phyloP scores from a whole-genome alignment of 192 early-diverging fungal genomes.

The Mortierella antarctica region DNA sequence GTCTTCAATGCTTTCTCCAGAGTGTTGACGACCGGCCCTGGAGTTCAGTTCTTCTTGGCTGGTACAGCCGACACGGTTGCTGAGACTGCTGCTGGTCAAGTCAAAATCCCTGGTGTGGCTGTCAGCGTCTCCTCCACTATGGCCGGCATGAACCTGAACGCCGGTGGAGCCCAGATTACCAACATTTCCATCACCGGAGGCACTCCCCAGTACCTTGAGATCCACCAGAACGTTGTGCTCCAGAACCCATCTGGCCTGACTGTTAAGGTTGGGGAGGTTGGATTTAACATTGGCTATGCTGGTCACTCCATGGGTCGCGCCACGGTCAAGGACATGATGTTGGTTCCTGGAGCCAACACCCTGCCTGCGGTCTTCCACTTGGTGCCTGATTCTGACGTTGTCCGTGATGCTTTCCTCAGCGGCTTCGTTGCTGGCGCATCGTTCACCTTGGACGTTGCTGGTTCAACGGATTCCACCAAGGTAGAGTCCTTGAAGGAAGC shows the following conservation, averaged over 20 bases:
- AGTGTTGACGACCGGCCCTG: slow-evolving; percentile 56
- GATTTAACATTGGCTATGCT: slow-evolving; percentile 54
- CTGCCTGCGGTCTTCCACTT: slow-evolving; percentile 58
- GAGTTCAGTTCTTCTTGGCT: slow-evolving; percentile 57
- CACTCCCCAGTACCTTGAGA: slow-evolving; percentile 54
- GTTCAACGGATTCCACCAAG: slow-evolving; percentile 51
- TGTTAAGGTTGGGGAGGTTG: slow-evolving; percentile 60
- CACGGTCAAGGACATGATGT: slow-evolving; percentile 49
- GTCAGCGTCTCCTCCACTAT: slow-evolving; percentile 62
- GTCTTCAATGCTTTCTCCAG: slow-evolving; percentile 65
- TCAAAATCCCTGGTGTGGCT: slow-evolving; percentile 62
- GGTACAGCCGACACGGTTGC: slow-evolving; percentile 66
- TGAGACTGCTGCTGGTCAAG: slow-evolving; percentile 64
- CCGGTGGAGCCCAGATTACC: slow-evolving; percentile 59
- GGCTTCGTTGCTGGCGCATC: slow-evolving; percentile 52
- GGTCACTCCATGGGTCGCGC: slow-evolving; percentile 55
- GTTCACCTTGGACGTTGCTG: slow-evolving; percentile 57
- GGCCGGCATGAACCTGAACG: slow-evolving; percentile 66
- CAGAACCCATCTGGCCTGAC: slow-evolving; percentile 65
- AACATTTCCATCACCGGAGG: slow-evolving; percentile 65
- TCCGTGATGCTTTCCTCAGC: slow-evolving; percentile 55
- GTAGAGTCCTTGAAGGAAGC: slow-evolving; percentile 59
- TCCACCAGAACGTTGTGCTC: slow-evolving; percentile 56
- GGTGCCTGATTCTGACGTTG: slow-evolving; percentile 18
- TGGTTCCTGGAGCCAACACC: slow-evolving; percentile 61